Percentiles rank a stretch among this genome's conserved stretches.
Conservation (phyloP, 2,329 filamentous ascomycete species). For the Phialophora verrucosa region DNA sequence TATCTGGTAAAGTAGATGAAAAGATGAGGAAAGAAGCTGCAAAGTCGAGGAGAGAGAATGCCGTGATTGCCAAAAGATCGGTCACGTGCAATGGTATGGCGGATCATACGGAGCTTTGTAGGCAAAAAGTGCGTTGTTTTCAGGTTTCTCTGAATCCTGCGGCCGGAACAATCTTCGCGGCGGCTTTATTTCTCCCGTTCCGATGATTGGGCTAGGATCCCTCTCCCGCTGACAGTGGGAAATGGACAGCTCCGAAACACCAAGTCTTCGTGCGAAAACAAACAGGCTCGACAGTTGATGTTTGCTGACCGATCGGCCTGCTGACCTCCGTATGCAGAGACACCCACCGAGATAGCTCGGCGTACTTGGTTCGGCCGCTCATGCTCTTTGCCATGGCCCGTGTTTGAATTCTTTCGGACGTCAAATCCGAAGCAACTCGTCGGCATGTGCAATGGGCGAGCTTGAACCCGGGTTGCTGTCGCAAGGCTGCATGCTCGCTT, state of each 20-base stretch:
- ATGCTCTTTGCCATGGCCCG: not conserved
- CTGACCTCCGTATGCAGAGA: too few species aligned
- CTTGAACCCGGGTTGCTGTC: not conserved
- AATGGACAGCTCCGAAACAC: too few species aligned
- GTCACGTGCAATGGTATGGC: not conserved
- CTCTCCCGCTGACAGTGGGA: too few species aligned
- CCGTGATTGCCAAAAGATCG: too few species aligned
- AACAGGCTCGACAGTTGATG: not conserved
- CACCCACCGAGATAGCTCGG: too few species aligned
- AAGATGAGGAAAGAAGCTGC: not conserved
- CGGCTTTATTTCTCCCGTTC: not conserved
- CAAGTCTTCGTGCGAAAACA: not conserved
- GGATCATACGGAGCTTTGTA: not conserved
- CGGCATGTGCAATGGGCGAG: not conserved
- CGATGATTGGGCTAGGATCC: not conserved
- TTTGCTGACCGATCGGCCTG: too few species aligned
- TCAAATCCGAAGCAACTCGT: constrained; percentile 1
- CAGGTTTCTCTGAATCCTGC: not conserved
- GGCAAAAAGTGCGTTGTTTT: constrained; percentile 2
- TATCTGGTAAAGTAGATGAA: not conserved
- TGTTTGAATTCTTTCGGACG: not conserved
- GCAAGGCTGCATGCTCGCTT: not conserved
- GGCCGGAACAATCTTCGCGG: not conserved
- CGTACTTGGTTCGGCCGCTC: not conserved
- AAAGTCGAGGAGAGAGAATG: not conserved